Evolutionary conservation across 768 basidiomycete genomes (phyloP), one percentile per base, ranked within the genome.

Genomic region (Lanmaoa rubissima): DNA sequence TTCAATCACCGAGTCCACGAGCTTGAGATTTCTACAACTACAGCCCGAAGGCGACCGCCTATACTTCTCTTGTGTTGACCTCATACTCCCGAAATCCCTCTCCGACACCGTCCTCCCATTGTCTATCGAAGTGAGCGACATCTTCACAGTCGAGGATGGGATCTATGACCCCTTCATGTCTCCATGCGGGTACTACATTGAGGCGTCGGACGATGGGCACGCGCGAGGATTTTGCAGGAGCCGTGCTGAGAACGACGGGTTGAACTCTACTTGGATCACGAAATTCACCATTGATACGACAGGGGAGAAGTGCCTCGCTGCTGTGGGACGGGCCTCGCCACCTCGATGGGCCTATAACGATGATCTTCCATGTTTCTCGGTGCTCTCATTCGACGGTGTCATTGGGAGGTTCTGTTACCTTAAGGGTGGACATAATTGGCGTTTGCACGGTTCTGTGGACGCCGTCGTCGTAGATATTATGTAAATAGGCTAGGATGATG

Each of bases 231-330:
- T 58, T 24, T 51, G 48, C 46, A 31, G 43, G 24, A 34, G 5
- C 24, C 42, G 24, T 26, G 21, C 5, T 5, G 36, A 44, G 10
- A 13, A 39, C 21, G 9, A 28, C 21, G 3, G 19, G 14, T 9
- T 1, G 12, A 4, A 19, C 24, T n/a, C 21, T 1, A 17, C 11
- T 10, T n/a, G 17, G 17, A 26, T 55, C 36, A 58, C 28, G n/a
- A 56, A 56, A 35, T 58, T 58, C 24, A 50, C 54, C 14, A 24
- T 58, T n/a, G 54, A 58, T 28, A 48, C 54, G 9, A 28, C 54
- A 0, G 48, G 43, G n/a, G 48, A 50, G 10, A 28, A 28, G 16
- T 58, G 57, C n/a, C 16, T 56, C 24, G 54, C 48, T 19, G 5
- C 9, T 13, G 48, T 58, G 14, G 48, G 57, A 42, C 21, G 5